Percentiles rank a stretch among this genome's conserved stretches.
Conservation (phyloP, 495 filamentous ascomycete species). For the Aspergillus asperescens region DNA sequence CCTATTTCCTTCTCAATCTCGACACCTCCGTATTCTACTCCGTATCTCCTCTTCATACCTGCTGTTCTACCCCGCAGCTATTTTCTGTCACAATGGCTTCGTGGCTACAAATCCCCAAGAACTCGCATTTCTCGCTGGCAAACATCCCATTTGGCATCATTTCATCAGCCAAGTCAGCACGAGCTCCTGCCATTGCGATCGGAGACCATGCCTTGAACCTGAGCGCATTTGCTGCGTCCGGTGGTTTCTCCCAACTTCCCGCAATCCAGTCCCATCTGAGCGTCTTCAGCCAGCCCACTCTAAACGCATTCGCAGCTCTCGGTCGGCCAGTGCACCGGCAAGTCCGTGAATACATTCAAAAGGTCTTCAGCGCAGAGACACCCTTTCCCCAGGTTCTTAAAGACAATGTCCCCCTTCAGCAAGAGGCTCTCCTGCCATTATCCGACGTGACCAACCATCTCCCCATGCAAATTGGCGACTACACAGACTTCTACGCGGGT, state of each 20-base stretch:
- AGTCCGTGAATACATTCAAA: conserved; percentile 69
- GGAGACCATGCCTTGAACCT: conserved; percentile 76
- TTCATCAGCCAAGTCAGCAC: conserved; percentile 47
- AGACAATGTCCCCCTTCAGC: conserved; percentile 49
- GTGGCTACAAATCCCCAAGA: conserved; percentile 61
- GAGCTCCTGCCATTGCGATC: conserved; percentile 71
- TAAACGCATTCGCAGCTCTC: conserved; percentile 80
- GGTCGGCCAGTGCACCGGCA: conserved; percentile 65
- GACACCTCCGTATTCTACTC: not conserved
- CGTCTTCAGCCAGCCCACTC: conserved; percentile 63
- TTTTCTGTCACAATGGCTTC: conserved; percentile 44
- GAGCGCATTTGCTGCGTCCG: conserved; percentile 51
- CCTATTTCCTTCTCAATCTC: not conserved
- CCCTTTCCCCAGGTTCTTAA: conserved; percentile 55
- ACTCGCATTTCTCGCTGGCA: conserved; percentile 73
- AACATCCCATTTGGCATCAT: conserved; percentile 96
- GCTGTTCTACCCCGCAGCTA: not conserved
- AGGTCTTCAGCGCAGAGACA: conserved; percentile 59
- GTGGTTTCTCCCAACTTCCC: conserved; percentile 58
- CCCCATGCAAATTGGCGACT: conserved; percentile 87
- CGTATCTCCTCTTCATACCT: not conserved
- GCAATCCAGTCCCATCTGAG: conserved; percentile 49
- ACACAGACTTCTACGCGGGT: conserved; percentile 97
- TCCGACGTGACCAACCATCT: conserved; percentile 64
- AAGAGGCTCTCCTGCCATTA: conserved; percentile 49